A percentile compares a stretch with the other conserved stretches of the same genome.
phyloP scores from a whole-genome alignment of 805 yeast genomes.

The Clavispora asparagi region DNA sequence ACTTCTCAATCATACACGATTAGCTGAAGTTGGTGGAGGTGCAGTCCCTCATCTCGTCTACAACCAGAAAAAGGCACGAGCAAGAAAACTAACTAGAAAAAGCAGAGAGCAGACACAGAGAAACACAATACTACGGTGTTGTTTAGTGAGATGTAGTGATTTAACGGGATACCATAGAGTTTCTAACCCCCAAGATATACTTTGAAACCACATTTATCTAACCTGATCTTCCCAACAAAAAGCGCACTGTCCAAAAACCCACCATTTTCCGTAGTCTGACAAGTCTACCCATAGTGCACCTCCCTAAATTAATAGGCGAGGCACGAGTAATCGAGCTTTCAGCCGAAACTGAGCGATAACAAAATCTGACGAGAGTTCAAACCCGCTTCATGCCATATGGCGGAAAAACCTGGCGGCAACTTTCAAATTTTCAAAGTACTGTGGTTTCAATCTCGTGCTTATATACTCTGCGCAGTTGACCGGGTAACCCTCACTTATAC shows the following conservation, averaged over 20 bases:
- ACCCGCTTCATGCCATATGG: slow-evolving; percentile 26
- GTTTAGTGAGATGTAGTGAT: slow-evolving; percentile 28
- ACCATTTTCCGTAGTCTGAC: slow-evolving; percentile 8
- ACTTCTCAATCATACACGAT: too few relatives aligned
- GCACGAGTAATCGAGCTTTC: slow-evolving; percentile 17
- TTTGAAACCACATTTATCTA: slow-evolving; percentile 38
- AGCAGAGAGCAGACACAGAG: neutral
- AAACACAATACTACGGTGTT: neutral
- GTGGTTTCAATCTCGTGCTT: neutral
- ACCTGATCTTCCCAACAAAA: slow-evolving; percentile 25
- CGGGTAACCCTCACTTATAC: slow-evolving; percentile 16
- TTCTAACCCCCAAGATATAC: slow-evolving; percentile 33
- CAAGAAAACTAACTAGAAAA: neutral
- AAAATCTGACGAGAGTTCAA: slow-evolving; percentile 6
- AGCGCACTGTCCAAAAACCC: slow-evolving; percentile 8
- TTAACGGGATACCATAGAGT: slow-evolving; percentile 42
- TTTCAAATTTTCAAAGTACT: slow-evolving; percentile 20
- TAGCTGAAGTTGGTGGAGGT: neutral
- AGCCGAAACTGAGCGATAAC: slow-evolving; percentile 17
- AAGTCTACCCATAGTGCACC: slow-evolving; percentile 15
- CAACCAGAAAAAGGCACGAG: neutral
- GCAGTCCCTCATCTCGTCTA: neutral
- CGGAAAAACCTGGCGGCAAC: slow-evolving; percentile 34
- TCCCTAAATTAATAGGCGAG: slow-evolving; percentile 40
- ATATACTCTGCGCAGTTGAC: neutral